Base-by-base conservation (phyloP, 345 rosid species). In the Dipteronia dyeriana region DNA sequence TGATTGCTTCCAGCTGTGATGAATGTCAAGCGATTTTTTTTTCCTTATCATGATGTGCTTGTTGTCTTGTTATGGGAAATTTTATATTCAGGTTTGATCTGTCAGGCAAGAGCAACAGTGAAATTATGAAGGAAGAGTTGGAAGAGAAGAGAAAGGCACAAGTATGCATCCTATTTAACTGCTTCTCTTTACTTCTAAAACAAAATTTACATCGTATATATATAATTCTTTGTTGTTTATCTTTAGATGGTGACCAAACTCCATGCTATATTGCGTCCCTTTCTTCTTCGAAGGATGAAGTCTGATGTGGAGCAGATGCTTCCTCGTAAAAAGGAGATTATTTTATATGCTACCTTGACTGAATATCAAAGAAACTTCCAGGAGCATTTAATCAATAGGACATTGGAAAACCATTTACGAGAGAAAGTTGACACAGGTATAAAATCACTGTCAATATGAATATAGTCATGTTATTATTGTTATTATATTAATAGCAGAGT, bases 211-310 rank as follows among this genome's bases (percentile, higher is more conserved):
- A 19, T 22, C 31, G 64, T 57, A 73, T 71, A 76, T 71, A 76
- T 60, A 19, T 73, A 9, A 61, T 49, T 10, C 12, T 31, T 73
- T 10, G 73, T 61, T 49, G 7, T 54, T 87, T 70, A 73, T 64
- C 25, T 79, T 54, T 86, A 96, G 99, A 92, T 93, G 77, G 95
- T 96, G 38, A 90, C 91, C 12, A 96, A 96, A 84, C 98, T 96
- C 63, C 99, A 96, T 86, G 89, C 87, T 71, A 96, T 96, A 73
- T 82, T 96, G 78, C 97, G 97, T 16, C 99, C 99, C 10, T 96
- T 96, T 85, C 94, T 96, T 81, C 95, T 96, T 59, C 90, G 98
- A 68, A 86, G 99, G 82, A 82, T 96, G 97, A 96, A 96, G 76
- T 67, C 90, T 86, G 99, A 96, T 69, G 99, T 96, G 54, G 99